Conservation (phyloP, 2,329 filamentous ascomycete species). For the Rhynchosporium graminicola region DNA sequence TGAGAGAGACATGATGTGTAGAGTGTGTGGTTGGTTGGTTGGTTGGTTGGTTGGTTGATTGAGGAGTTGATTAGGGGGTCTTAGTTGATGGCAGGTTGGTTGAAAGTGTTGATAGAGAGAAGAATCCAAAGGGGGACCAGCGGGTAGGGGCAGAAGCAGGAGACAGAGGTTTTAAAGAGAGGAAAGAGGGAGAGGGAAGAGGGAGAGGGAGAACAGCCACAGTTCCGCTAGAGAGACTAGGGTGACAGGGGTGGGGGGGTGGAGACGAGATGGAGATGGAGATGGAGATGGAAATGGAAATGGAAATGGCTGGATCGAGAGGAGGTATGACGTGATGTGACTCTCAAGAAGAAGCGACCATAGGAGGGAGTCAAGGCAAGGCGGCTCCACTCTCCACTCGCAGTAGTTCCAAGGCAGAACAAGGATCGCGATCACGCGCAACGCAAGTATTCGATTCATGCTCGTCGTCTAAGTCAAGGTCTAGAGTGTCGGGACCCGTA, state of each 20-base stretch:
- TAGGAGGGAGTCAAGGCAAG: background rate
- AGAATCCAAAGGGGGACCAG: constrained; percentile 3
- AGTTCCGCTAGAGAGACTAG: constrained; percentile 15
- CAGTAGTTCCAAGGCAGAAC: constrained; percentile 4
- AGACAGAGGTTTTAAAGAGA: constrained; percentile 4
- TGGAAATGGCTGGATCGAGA: background rate
- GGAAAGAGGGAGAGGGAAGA: background rate
- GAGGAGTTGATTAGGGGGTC: constrained; percentile 33
- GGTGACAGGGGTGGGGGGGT: constrained; percentile 4
- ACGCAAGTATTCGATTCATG: background rate
- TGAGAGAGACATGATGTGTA: constrained; percentile 39
- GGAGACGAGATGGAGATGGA: background rate
- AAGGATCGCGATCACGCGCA: background rate
- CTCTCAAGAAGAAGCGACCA: background rate
- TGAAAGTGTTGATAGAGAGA: constrained; percentile 21
- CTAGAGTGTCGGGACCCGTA: too few species aligned
- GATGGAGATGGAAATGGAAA: background rate
- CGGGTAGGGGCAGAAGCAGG: background rate
- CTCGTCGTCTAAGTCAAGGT: background rate
- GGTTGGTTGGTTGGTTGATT: constrained; percentile 20
- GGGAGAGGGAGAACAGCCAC: constrained; percentile 3
- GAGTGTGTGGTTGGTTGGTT: constrained; percentile 20
- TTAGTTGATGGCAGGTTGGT: constrained; percentile 31
- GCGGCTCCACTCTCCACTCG: too few species aligned
- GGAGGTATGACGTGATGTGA: constrained; percentile 15